Evolutionary conservation across 306 rosid species (phyloP), one percentile per base, ranked within the genome.

Genomic region (Castanea crenata): DNA sequence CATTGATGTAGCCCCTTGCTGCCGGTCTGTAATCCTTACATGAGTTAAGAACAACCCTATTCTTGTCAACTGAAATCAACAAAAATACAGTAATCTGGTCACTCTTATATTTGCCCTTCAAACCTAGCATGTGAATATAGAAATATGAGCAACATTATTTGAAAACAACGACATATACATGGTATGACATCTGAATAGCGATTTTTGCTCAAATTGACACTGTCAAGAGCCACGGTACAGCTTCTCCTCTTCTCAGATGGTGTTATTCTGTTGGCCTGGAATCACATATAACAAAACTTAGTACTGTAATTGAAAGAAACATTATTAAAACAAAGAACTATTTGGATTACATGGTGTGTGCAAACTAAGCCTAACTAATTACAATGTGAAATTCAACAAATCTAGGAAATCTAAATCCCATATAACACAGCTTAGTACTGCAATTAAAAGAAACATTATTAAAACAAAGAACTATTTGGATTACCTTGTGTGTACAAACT

Each of bases 1-100:
- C 99, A 85, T 95, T 95, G 82, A 95, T 88, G 85, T 93, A 93
- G 63, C 99, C 98, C 83, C 59, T 82, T 20, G 98, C 97, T 14
- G 87, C 78, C 76, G 93, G 90, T 80, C 98, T 93, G 78, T 95
- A 93, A 87, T 95, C 98, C 59, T 85, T 75, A 73, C 94, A 86
- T 0, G 91, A 90, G 54, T 84, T 78, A 35, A 93, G 97, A 55
- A 93, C 93, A 21, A 91, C 86, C 86, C 98, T 88, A 67, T 79
- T 87, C 15, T 81, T 78, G 80, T 95, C 98, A 91, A 90, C 98
- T 95, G 89, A 86, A 80, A 71, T 76, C 58, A 81, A 75, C 68
- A 59, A 81, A 41, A 65, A 57, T 0, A 8, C 51, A 68, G 9
- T 46, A 35, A 68, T 68, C 25, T 3, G 52, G 27, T 68, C 5